Conservation (phyloP, 257 asterid species). For the Lithospermum erythrorhizon region DNA sequence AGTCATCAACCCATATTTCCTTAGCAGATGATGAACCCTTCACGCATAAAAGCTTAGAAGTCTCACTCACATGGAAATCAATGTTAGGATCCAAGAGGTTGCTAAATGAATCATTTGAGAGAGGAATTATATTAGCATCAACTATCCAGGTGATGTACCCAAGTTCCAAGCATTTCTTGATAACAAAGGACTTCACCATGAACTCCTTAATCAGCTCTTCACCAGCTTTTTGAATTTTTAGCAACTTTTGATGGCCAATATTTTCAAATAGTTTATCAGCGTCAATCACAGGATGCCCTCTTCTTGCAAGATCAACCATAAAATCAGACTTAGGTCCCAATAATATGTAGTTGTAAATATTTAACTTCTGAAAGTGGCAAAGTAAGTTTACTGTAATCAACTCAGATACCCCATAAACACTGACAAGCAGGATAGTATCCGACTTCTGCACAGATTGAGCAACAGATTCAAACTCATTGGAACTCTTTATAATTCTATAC, state of each 20-base stretch:
- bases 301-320: slow-evolving; percentile 69
- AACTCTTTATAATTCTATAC: slow-evolving; percentile 41
- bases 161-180: slow-evolving; percentile 51
- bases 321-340: slow-evolving; percentile 47
- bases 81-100: slow-evolving; percentile 26
- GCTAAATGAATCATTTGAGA: slow-evolving; percentile 25
- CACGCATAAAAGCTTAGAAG: slow-evolving; percentile 29
- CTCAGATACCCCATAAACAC: slow-evolving; percentile 45
- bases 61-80: slow-evolving; percentile 46
- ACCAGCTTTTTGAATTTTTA: slow-evolving; percentile 33
- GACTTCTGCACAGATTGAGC: slow-evolving; percentile 46
- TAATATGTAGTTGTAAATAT: slow-evolving; percentile 53
- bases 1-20: slow-evolving; percentile 39
- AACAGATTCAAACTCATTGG: slow-evolving; percentile 37
- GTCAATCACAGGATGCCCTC: slow-evolving; percentile 71
- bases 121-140: slow-evolving; percentile 56
- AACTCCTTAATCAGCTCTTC: slow-evolving; percentile 39
- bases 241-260: slow-evolving; percentile 24
- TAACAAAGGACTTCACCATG: slow-evolving; percentile 38
- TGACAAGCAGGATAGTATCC: slow-evolving; percentile 42
- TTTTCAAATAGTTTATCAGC: slow-evolving; percentile 31
- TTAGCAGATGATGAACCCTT: slow-evolving; percentile 44
- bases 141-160: slow-evolving; percentile 49
- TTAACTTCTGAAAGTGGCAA: slow-evolving; percentile 69
- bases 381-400: slow-evolving; percentile 49